Evolutionary conservation across 1,284 basidiomycete species (phyloP).

Genomic region (Trichosporon sp.): DNA sequence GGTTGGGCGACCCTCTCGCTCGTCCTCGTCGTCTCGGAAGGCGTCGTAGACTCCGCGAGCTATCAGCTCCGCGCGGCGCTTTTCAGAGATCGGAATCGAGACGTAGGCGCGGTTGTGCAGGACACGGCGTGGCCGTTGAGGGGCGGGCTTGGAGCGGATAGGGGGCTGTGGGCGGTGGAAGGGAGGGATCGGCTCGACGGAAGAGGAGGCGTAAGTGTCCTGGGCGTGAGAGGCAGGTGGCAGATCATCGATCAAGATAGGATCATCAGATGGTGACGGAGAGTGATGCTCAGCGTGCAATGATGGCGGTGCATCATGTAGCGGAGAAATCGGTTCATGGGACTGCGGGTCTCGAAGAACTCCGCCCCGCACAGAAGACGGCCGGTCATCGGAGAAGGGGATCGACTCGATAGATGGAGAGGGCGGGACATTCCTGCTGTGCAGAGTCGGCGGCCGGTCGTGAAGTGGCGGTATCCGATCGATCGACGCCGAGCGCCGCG

Average conservation of each 20-base stretch:
- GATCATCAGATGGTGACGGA: neutral
- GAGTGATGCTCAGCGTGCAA: no score
- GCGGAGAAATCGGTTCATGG: no score
- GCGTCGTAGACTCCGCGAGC: slow-evolving; percentile 14
- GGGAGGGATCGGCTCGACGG: neutral
- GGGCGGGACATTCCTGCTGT: no score
- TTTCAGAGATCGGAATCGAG: slow-evolving; percentile 4
- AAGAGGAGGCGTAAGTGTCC: neutral
- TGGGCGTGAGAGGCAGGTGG: neutral
- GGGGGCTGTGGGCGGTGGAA: neutral
- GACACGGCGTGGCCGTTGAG: neutral
- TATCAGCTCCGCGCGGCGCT: slow-evolving; percentile 10
- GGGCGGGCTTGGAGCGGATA: neutral
- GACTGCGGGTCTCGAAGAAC: no score
- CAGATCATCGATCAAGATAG: neutral
- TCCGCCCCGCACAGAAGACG: no score
- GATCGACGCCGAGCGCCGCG: no score
- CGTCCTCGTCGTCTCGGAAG: slow-evolving; percentile 5
- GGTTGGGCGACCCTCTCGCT: neutral
- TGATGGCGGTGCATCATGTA: no score
- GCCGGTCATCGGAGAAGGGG: no score
- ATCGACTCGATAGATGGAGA: no score
- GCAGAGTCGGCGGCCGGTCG: no score
- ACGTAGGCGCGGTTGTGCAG: slow-evolving; percentile 2
- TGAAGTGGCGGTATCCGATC: no score